Base-by-base conservation (phyloP, 495 filamentous ascomycete genomes). In the Staphylotrichum longicolle region DNA sequence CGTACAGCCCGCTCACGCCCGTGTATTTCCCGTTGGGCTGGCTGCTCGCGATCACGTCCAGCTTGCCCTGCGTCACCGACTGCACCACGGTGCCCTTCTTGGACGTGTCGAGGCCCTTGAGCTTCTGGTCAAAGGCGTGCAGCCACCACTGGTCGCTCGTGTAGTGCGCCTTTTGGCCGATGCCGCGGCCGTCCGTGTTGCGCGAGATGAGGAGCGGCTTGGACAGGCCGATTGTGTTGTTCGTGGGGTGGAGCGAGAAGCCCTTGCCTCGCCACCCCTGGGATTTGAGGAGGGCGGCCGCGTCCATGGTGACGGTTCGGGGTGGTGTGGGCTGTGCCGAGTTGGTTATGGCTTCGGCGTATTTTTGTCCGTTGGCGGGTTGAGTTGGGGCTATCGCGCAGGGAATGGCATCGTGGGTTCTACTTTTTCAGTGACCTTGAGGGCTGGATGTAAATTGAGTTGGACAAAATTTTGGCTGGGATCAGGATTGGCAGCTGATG, bases 201-300 rank as follows among this genome's bases (percentile, higher is more conserved):
- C 83, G 85, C 14, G 84, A 80, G 34, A 91, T 78, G 46, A 89
- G 82, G 33, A 93, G 74, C 7, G 89, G 89, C 58, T 82, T 83
- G 11, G 82, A 80, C 7, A 93, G 81, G 34, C 89, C 89, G 39
- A 82, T 85, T 33, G 78, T 77, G 68, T 83, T 82, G 77, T 76
- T 73, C 50, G 84, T 84, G 10, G 86, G 82, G 70, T 91, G 86
- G 9, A 93, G 81, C 0, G 88, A 83, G 73, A 88, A 85, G 65
- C 90, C 90, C 34, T 83, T 80, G 63, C 90, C 90, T 61, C 83
- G 83, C 90, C 90, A 93, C 65, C 90, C 90, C 77, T 90, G 87
- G 68, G 83, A 81, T 61, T 85, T 84, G 62, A 93, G 85, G 70
- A 71, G 67, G 37, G 65, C 65, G 32, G 63, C 46, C 4, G 70